These are phyloP conservation scores for Metarhizium anisopliae DNA, from an alignment of 2,329 filamentous ascomycete genomes.

Conservation along the genomic window DNA sequence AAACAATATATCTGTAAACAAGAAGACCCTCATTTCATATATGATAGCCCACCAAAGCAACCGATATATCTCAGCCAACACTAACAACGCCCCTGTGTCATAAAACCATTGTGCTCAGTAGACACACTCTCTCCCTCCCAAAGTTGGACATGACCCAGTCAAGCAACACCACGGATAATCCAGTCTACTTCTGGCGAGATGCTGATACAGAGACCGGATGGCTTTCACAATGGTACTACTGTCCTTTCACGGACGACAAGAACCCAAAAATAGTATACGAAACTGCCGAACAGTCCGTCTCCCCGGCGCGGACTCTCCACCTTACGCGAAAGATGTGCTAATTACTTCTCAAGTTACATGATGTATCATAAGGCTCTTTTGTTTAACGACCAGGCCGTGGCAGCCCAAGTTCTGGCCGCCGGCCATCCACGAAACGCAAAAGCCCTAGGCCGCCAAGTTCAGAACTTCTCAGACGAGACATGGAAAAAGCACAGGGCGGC, in stretches of 20 bases:
- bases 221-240: conserved; percentile 55
- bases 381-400: conserved; percentile 35
- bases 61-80: no score
- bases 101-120: no score
- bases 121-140: no score
- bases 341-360: no score
- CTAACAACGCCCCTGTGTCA: no score
- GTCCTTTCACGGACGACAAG: conserved; percentile 34
- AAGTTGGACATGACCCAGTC: no score
- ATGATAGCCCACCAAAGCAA: no score
- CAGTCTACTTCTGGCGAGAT: conserved; percentile 40
- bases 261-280: conserved; percentile 29
- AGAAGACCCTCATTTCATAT: no score
- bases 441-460: conserved; percentile 45
- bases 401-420: conserved; percentile 38
- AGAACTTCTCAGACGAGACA: conserved; percentile 36
- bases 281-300: conserved; percentile 42
- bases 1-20: no score
- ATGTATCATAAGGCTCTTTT: conserved; percentile 13
- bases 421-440: conserved; percentile 38
- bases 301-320: conserved; percentile 9
- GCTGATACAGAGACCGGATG: conserved; percentile 39
- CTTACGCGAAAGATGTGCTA: no score
- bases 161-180: neutral
- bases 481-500: conserved; percentile 32